phyloP scores from a whole-genome alignment of 306 rosid genomes.

The Fagus sylvatica region DNA sequence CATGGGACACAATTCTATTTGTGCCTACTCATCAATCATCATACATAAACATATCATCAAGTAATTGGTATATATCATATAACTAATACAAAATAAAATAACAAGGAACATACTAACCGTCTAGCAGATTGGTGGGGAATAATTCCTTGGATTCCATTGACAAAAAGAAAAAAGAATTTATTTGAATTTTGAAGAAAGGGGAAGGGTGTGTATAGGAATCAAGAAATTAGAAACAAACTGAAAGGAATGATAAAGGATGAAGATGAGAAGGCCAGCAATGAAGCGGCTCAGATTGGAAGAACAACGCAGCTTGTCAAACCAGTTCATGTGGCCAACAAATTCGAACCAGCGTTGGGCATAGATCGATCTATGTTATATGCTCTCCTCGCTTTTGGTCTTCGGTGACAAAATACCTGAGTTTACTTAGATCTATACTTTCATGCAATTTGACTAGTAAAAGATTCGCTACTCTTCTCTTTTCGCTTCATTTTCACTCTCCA shows the following conservation, averaged over 20 bases:
- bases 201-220: slow-evolving; percentile 52
- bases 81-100: background rate
- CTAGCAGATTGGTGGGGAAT: slow-evolving; percentile 38
- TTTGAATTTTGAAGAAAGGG: background rate
- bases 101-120: slow-evolving; percentile 38
- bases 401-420: too few relatives aligned
- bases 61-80: background rate
- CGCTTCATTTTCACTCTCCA: too few relatives aligned
- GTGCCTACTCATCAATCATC: slow-evolving; percentile 39
- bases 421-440: too few relatives aligned
- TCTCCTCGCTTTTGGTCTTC: background rate
- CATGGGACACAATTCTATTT: slow-evolving; percentile 25
- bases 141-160: slow-evolving; percentile 46
- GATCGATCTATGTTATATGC: background rate
- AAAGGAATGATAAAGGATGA: slow-evolving; percentile 52
- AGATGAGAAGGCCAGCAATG: slow-evolving; percentile 54
- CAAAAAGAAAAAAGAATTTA: background rate
- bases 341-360: slow-evolving; percentile 39
- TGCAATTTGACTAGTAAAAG: too few relatives aligned
- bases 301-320: slow-evolving; percentile 40
- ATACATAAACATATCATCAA: slow-evolving; percentile 25
- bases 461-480: too few relatives aligned
- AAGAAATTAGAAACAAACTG: slow-evolving; percentile 58
- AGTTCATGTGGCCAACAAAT: slow-evolving; percentile 43
- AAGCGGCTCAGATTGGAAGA: slow-evolving; percentile 59